Percentiles rank a stretch among this genome's conserved stretches.
Evolutionary conservation across 441 rosid species (phyloP).

Genomic region (Gossypium gossypioides): DNA sequence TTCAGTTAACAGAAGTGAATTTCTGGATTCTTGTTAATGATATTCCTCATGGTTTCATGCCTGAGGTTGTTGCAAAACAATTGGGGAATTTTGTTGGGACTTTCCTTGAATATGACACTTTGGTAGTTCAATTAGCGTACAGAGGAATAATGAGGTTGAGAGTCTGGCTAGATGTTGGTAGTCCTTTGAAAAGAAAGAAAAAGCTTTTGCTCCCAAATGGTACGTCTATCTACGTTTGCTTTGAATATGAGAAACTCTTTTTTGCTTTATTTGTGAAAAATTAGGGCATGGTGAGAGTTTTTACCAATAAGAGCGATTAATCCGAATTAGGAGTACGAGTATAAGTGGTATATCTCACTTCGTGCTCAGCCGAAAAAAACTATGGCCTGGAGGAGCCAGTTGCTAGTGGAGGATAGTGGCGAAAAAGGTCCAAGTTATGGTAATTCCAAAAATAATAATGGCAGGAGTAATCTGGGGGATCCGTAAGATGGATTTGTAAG

Average conservation of each 20-base stretch:
- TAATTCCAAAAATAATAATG: too few species aligned
- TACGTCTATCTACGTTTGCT: background rate
- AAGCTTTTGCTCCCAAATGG: background rate
- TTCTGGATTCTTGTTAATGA: too few species aligned
- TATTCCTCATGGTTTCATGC: background rate
- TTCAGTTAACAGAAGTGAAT: background rate
- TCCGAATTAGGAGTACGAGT: rapidly evolving
- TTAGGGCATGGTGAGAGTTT: background rate
- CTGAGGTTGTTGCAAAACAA: background rate
- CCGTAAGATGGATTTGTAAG: too few species aligned
- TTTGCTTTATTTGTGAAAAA: background rate
- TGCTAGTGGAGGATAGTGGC: background rate
- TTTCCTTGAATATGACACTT: too few species aligned
- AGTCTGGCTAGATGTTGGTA: background rate
- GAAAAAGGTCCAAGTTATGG: background rate
- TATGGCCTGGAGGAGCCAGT: background rate
- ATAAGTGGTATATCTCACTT: background rate
- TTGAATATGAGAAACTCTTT: background rate
- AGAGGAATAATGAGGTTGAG: background rate
- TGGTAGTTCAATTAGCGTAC: too few species aligned
- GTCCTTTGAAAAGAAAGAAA: background rate
- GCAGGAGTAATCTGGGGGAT: too few species aligned
- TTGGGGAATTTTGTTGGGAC: background rate
- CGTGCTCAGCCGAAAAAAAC: background rate
- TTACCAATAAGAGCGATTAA: background rate